Conservation (phyloP, 1,284 basidiomycete genomes). For the Melampsora larici-populina region DNA sequence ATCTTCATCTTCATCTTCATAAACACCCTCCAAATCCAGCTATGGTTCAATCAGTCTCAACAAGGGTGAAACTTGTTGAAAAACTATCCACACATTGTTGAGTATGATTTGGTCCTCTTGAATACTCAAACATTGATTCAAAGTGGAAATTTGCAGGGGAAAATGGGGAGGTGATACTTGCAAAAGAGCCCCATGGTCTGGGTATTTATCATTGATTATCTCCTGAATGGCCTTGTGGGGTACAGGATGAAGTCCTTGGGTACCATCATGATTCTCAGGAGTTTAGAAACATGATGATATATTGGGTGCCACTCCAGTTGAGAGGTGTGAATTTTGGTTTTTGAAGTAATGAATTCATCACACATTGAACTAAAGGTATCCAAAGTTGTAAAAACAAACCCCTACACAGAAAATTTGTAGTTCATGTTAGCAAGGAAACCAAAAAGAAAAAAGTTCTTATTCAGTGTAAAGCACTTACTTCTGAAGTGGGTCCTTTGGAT, state of each 20-base stretch:
- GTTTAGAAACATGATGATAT: not conserved
- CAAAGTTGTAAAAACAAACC: not conserved
- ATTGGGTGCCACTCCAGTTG: too few species aligned
- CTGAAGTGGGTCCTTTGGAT: too few species aligned
- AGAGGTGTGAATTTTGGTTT: not conserved
- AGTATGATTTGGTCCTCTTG: not conserved
- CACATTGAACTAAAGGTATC: not conserved
- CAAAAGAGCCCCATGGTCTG: not conserved
- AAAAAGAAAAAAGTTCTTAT: not conserved
- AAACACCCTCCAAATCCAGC: not conserved
- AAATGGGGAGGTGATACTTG: not conserved
- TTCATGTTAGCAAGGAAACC: not conserved
- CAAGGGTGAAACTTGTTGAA: not conserved
- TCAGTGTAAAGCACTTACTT: too few species aligned
- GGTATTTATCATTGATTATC: not conserved
- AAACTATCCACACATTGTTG: not conserved
- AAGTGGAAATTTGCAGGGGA: not conserved
- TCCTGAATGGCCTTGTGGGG: not conserved
- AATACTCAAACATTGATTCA: not conserved
- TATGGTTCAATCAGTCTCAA: too few species aligned
- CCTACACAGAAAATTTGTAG: not conserved
- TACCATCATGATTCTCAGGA: not conserved
- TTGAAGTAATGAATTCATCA: not conserved
- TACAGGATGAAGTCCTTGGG: not conserved
- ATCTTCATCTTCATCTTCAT: too few species aligned